Evolutionary conservation across 2,329 filamentous ascomycete genomes (phyloP).

Genomic region (Teratosphaeria pseudoeucalypti): DNA sequence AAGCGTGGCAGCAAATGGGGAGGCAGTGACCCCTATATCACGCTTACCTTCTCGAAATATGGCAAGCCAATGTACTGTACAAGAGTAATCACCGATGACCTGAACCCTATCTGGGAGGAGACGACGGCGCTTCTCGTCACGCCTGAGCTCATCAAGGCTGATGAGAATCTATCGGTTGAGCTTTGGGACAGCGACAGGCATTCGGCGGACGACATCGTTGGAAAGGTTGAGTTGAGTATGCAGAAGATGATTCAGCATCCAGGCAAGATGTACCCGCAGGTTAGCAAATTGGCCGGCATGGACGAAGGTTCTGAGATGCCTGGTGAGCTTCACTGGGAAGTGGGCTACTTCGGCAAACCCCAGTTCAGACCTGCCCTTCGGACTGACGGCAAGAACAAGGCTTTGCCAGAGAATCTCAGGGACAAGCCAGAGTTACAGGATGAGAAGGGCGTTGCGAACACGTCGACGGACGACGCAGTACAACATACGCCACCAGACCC

Average conservation of each 20-base stretch:
- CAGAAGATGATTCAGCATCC: constrained; percentile 93
- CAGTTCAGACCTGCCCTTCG: constrained; percentile 74
- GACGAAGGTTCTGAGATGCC: constrained; percentile 82
- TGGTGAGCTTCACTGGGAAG: constrained; percentile 88
- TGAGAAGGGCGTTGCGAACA: constrained; percentile 70
- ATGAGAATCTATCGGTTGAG: constrained; percentile 87
- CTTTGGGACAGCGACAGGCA: constrained; percentile 93
- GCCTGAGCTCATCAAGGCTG: constrained; percentile 78
- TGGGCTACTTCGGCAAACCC: constrained; percentile 88
- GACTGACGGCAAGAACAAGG: constrained; percentile 76
- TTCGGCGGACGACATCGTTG: constrained; percentile 87
- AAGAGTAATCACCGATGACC: constrained; percentile 84
- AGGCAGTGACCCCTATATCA: constrained; percentile 92
- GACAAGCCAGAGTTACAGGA: constrained; percentile 73
- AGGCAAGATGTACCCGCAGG: constrained; percentile 82
- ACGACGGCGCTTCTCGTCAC: constrained; percentile 77
- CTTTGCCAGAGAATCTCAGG: constrained; percentile 61
- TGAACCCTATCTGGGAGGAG: constrained; percentile 90
- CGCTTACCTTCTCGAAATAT: constrained; percentile 89
- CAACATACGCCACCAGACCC: constrained; percentile 86
- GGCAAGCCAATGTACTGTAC: constrained; percentile 97
- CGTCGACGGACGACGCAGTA: constrained; percentile 68
- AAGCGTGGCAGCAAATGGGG: constrained; percentile 69
- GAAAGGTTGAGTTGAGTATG: constrained; percentile 86
- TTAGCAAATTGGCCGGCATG: constrained; percentile 72